These are phyloP conservation scores for Phoma sp. DNA, from an alignment of 2,329 filamentous ascomycete species.

Conservation along the genomic window DNA sequence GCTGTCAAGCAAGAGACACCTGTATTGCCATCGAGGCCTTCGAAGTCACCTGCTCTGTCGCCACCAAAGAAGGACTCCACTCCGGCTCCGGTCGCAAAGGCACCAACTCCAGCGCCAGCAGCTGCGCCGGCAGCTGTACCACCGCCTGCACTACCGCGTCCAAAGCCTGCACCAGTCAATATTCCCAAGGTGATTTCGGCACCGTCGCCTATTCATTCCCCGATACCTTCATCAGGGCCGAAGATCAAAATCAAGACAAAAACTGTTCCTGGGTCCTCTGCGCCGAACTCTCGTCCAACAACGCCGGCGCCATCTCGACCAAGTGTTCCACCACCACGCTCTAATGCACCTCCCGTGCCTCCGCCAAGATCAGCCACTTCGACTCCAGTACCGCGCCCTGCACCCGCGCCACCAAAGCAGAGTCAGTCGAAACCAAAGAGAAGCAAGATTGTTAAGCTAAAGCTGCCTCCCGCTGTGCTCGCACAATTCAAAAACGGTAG, in stretches of 20 bases:
- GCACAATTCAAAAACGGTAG: slow-evolving; percentile 18
- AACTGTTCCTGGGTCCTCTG: slow-evolving; percentile 22
- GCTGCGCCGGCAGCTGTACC: slow-evolving; percentile 7
- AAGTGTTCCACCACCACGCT: slow-evolving; percentile 22
- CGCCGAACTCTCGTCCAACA: slow-evolving; percentile 28
- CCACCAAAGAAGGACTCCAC: slow-evolving; percentile 24
- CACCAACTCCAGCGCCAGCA: slow-evolving; percentile 14
- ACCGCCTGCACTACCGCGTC: slow-evolving; percentile 10
- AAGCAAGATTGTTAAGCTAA: slow-evolving; percentile 36
- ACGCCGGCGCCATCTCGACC: slow-evolving; percentile 20
- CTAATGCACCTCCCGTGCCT: slow-evolving; percentile 16
- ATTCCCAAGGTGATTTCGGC: slow-evolving; percentile 25
- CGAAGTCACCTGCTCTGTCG: slow-evolving; percentile 15
- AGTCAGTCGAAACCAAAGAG: slow-evolving; percentile 25
- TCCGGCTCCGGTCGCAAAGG: slow-evolving; percentile 22
- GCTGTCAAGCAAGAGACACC: slow-evolving; percentile 22
- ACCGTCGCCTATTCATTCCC: slow-evolving; percentile 32
- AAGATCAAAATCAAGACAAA: slow-evolving; percentile 40
- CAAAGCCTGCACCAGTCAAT: slow-evolving; percentile 22
- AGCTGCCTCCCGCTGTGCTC: slow-evolving; percentile 23
- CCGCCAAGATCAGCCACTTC: slow-evolving; percentile 10
- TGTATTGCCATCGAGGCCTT: slow-evolving; percentile 24
- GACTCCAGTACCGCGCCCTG: slow-evolving; percentile 18
- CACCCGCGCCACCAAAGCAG: slow-evolving; percentile 4
- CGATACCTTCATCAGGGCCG: slow-evolving; percentile 30